Base-by-base conservation (phyloP, 805 yeast genomes). In the Aciculoconidium aculeatum region DNA sequence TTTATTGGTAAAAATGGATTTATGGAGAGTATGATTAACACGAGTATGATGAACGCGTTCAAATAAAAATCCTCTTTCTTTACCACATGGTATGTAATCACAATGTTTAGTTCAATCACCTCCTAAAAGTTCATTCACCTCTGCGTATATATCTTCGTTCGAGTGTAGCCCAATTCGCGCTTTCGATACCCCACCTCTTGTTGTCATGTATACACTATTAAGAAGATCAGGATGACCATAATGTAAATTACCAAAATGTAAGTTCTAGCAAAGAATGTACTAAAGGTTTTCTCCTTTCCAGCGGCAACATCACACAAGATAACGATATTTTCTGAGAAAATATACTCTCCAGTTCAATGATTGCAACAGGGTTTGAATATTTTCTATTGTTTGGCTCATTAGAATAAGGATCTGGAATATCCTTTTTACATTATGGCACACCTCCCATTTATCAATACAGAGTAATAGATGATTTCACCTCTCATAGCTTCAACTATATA, bases 151-250 rank as follows among this genome's bases (percentile, higher is more conserved):
- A 58, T 82, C 94, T 53, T 82, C 94, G 52, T 82, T 82, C 50
- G 82, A 65, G 51, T 82, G 92, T 35, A 82, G 62, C 6, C 92
- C 90, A 44, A 77, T 77, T 48, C 82, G 92, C 7, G 88, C 87
- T 50, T 82, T 82, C 0, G 92, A 81, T 14, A 81, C 85, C 33
- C 94, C 94, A 18, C 94, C 94, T 56, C 94, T 64, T 2, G 90
- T 81, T 4, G 83, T 73, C 87, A 82, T 79, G 49, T 77, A 82
- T 1, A 80, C 61, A 7, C 76, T 70, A 44, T 82, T 81, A 44
- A 82, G 60, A 58, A 82, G 80, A 57, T 82, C 94, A 18, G 94
- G 94, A 51, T 82, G 94, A 7, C 94, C 94, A 58, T 82, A 82
- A 51, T 82, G 94, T 28, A 82, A 65, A 49, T 82, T 82, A 18